Conservation (phyloP, 1,284 basidiomycete species). For the Irpex rosettiformis region DNA sequence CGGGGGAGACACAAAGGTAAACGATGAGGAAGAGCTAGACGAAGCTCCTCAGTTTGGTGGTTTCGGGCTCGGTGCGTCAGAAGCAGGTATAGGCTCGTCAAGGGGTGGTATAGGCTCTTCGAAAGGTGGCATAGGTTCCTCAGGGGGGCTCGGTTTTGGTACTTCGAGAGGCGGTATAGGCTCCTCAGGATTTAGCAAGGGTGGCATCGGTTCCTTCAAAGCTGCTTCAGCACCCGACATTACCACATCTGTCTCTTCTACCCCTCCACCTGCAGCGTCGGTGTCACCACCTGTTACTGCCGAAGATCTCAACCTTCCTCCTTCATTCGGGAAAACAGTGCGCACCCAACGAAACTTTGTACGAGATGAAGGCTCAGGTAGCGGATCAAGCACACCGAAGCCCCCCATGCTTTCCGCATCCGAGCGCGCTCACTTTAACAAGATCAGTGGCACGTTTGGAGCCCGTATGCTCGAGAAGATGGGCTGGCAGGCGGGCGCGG, state of each 20-base stretch:
- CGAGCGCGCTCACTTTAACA: constrained; percentile 79
- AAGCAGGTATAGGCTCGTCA: constrained; percentile 32
- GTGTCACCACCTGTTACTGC: constrained; percentile 27
- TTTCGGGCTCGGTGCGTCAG: constrained; percentile 18
- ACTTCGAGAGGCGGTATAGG: background rate
- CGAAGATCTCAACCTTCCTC: constrained; percentile 32
- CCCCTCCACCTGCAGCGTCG: constrained; percentile 26
- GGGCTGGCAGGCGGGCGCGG: constrained; percentile 87
- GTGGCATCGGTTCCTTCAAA: constrained; percentile 43
- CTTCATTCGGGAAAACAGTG: constrained; percentile 39
- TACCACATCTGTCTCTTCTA: background rate
- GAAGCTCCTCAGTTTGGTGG: constrained; percentile 5
- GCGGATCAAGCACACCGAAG: constrained; percentile 39
- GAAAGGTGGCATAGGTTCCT: constrained; percentile 23
- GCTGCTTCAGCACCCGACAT: constrained; percentile 19
- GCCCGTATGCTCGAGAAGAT: constrained; percentile 90
- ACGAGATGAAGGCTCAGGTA: constrained; percentile 36
- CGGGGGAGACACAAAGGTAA: constrained; percentile 32
- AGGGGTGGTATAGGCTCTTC: constrained; percentile 35
- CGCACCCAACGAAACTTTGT: constrained; percentile 52
- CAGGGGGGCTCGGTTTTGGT: background rate
- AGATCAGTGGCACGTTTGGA: constrained; percentile 75
- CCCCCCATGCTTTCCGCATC: constrained; percentile 53
- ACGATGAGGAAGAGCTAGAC: constrained; percentile 20
- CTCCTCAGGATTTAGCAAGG: constrained; percentile 32